phyloP scores from a whole-genome alignment of 2,329 filamentous ascomycete genomes.

The Fusarium redolens region DNA sequence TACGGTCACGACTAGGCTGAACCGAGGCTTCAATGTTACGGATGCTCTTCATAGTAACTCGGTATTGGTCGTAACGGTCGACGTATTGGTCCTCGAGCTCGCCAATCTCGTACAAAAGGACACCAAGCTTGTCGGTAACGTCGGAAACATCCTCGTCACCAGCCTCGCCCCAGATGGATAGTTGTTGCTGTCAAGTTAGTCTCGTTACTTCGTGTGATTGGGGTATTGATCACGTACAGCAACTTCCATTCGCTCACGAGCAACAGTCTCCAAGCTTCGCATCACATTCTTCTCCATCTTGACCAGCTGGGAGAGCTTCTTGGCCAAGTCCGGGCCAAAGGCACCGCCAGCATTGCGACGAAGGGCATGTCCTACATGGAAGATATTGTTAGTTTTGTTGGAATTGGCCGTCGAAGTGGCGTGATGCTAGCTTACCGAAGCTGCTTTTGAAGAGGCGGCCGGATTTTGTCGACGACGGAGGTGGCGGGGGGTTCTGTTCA shows the following conservation, averaged over 20 bases:
- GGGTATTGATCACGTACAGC: slow-evolving; percentile 72
- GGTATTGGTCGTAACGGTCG: slow-evolving; percentile 98
- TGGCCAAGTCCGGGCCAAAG: slow-evolving; percentile 87
- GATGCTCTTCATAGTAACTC: slow-evolving; percentile 99
- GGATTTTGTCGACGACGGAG: slow-evolving; percentile 89
- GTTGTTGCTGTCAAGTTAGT: slow-evolving; percentile 80
- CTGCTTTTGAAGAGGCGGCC: slow-evolving; percentile 87
- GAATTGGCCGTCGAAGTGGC: not conserved
- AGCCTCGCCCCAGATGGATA: slow-evolving; percentile 95
- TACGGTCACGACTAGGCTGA: slow-evolving; percentile 96
- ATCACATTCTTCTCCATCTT: slow-evolving; percentile 99
- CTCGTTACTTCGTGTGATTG: not conserved
- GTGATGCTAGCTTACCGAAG: slow-evolving; percentile 72
- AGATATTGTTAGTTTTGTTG: slow-evolving; percentile 13
- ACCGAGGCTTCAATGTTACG: slow-evolving; percentile 99
- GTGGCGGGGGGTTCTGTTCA: slow-evolving; percentile 86
- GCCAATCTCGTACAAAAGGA: slow-evolving; percentile 97
- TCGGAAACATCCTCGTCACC: slow-evolving; percentile 98
- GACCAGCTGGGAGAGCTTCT: slow-evolving; percentile 96
- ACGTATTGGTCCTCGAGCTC: slow-evolving; percentile 98
- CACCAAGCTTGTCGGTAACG: slow-evolving; percentile 98
- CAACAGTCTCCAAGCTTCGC: slow-evolving; percentile 96
- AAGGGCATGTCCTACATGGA: slow-evolving; percentile 69
- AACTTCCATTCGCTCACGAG: slow-evolving; percentile 97
- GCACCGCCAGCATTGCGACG: slow-evolving; percentile 80